Conservation (phyloP, 1,284 basidiomycete genomes). For the Trametes pubescens region DNA sequence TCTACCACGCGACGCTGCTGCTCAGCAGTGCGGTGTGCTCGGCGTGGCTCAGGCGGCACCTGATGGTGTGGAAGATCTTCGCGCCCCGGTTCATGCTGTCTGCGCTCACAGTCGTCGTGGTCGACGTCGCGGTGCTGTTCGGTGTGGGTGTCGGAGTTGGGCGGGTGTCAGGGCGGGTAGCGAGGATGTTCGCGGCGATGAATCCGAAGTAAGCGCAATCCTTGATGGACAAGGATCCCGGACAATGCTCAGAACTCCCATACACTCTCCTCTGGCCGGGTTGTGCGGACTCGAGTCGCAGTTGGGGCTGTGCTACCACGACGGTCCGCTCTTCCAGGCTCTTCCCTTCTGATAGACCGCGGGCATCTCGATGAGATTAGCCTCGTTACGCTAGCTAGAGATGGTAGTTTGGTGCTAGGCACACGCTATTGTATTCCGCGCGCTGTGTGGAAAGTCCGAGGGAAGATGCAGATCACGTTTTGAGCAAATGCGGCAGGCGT, state of each 20-base stretch:
- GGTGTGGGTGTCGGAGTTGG: constrained; percentile 52
- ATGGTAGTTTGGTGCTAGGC: constrained; percentile 14
- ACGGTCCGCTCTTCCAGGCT: too few species aligned
- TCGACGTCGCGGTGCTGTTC: constrained; percentile 65
- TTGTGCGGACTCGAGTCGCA: too few species aligned
- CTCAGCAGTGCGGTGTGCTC: constrained; percentile 80
- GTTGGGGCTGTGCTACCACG: too few species aligned
- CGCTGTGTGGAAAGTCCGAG: neutral
- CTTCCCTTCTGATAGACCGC: too few species aligned
- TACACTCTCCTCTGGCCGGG: too few species aligned
- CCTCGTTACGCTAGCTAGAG: constrained; percentile 18
- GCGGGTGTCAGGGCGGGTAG: constrained; percentile 38
- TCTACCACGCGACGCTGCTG: constrained; percentile 76
- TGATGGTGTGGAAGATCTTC: constrained; percentile 99
- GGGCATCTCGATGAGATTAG: constrained; percentile 11
- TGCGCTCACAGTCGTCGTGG: constrained; percentile 58
- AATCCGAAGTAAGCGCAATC: constrained; percentile 12
- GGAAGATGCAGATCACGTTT: constrained; percentile 19
- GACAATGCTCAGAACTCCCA: too few species aligned
- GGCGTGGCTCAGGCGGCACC: constrained; percentile 83
- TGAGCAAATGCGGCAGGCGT: constrained; percentile 23
- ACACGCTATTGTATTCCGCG: constrained; percentile 23
- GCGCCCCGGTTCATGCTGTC: constrained; percentile 93
- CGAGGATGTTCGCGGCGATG: constrained; percentile 41
- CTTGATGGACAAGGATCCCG: too few species aligned